Evolutionary conservation across 129 eudicot species (phyloP), one percentile per base, ranked within the genome.

Genomic region (Glebionis coronaria): DNA sequence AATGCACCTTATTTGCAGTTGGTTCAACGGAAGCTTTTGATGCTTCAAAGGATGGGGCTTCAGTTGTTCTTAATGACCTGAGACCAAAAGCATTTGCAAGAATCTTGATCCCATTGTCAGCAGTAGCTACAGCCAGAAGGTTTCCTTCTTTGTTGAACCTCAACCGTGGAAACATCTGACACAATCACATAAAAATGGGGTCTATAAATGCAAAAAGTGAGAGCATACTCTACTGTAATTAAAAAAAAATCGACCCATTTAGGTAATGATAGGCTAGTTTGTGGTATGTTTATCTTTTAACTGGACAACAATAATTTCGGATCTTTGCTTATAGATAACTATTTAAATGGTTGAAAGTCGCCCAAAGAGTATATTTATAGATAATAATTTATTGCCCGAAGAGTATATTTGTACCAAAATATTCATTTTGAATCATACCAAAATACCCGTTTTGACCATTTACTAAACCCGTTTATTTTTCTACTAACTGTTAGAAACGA

Each of bases 61-160:
- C 97, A 73, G 80, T 79, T 47, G 81, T 49, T 73, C 97, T 87
- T 55, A 91, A 73, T 20, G 85, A 87, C 55, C 96, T 79, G 52
- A 83, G 60, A 54, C 97, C 97, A 56, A 76, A 62, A 60, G 90
- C 80, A 73, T 81, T 91, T 60, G 93, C 94, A 63, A 91, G 87
- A 74, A 91, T 81, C 81, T 87, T 91, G 64, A 91, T 85, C 57
- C 97, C 96, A 62, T 85, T 87, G 62, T 91, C 96, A 14, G 71
- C 79, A 49, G 94, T 78, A 8, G 92, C 76, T 57, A 91, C 97
- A 71, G 97, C 95, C 56, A 91, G 96, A 71, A 91, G 93, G 70
- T 79, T 87, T 44, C 97, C 97, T 64, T 88, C 97, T 76, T 88
- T 91, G 81, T 83, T 91, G 72, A 91, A 91, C 70, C 90, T 87